A percentile compares a stretch with the other conserved stretches of the same genome.
Evolutionary conservation across 2,329 filamentous ascomycete genomes (phyloP).

Genomic region (Ophiostoma piceae): DNA sequence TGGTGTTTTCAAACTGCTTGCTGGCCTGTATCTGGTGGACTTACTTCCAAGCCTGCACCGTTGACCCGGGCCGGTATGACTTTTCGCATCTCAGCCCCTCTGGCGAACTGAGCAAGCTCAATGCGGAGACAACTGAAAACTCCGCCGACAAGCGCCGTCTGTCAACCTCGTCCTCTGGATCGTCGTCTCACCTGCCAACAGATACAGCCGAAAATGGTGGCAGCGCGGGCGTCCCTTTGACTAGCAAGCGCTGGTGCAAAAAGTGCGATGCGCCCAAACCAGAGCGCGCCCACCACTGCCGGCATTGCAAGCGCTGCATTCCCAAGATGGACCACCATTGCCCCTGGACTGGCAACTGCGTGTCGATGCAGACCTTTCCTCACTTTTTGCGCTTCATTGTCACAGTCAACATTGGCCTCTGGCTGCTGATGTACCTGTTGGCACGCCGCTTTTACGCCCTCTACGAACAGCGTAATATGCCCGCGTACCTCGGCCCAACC

Average conservation of each 20-base stretch:
- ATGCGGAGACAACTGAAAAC: not conserved
- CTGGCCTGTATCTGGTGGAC: constrained; percentile 61
- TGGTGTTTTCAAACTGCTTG: constrained; percentile 60
- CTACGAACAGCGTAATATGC: constrained; percentile 61
- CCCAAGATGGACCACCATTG: constrained; percentile 85
- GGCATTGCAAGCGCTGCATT: constrained; percentile 66
- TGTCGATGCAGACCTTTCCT: constrained; percentile 74
- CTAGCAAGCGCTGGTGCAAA: constrained; percentile 58
- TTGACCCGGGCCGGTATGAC: constrained; percentile 53
- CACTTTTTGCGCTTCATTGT: constrained; percentile 75
- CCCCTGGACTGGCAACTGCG: constrained; percentile 79
- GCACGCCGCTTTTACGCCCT: constrained; percentile 53
- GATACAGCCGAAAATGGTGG: not conserved
- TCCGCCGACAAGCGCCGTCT: not conserved
- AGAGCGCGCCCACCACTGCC: constrained; percentile 75
- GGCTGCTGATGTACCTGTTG: constrained; percentile 57
- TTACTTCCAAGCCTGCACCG: constrained; percentile 58
- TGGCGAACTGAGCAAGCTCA: not conserved
- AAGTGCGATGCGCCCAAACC: constrained; percentile 73
- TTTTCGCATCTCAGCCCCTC: constrained; percentile 32
- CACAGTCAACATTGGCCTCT: constrained; percentile 62
- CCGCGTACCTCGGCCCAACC: constrained; percentile 68
- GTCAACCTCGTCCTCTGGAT: constrained; percentile 13
- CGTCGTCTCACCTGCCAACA: constrained; percentile 15
- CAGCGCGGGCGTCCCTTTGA: not conserved